Evolutionary conservation across 2,329 filamentous ascomycete genomes (phyloP), one percentile per base, ranked within the genome.

Genomic region (Aschersonia sp.): DNA sequence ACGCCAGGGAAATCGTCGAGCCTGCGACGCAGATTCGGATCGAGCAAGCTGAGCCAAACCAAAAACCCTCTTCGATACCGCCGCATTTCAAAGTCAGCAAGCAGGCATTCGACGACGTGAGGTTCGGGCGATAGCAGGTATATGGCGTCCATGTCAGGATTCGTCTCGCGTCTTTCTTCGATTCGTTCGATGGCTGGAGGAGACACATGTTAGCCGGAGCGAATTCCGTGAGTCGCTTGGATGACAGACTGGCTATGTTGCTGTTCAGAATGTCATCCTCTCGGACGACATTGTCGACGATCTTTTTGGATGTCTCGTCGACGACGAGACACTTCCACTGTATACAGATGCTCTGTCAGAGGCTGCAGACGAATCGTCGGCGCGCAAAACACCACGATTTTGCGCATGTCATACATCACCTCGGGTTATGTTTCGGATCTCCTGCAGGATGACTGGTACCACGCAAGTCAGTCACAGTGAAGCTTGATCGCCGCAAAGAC

Each of bases 271-370:
- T 94, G 60, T 96, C 88, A 78, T 98, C 91, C 71, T 96, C 85
- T 59, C 88, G 91, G 62, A 91, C 79, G 44, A 87, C 85, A 72
- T 91, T 94, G 67, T 94, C 84, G 58, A 98, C 76, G 57, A 98
- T 77, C 65, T 84, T 89, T 63, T 83, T 82, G 62, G 87, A 89
- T 49, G 73, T 75, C 56, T 86, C 82, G 68, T 98, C 92, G 58
- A 96, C 73, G 47, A 98, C 83, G 56, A 98, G 72, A 55, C 96
- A 86, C 78, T 97, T 98, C 92, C 92, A 98, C 89, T 96, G 55
- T 48, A 46, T 6, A 28, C 29, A 10, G 5, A 40, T 45, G 2
- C 5, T 31, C 28, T n/a, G 30, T 49, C 31, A 38, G 40, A 28
- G 5, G 5, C 42, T 40, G 31, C 29, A 32, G 12, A 9, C 20